phyloP scores from a whole-genome alignment of 192 early-diverging fungal species.

The Umbelopsis isabellina region DNA sequence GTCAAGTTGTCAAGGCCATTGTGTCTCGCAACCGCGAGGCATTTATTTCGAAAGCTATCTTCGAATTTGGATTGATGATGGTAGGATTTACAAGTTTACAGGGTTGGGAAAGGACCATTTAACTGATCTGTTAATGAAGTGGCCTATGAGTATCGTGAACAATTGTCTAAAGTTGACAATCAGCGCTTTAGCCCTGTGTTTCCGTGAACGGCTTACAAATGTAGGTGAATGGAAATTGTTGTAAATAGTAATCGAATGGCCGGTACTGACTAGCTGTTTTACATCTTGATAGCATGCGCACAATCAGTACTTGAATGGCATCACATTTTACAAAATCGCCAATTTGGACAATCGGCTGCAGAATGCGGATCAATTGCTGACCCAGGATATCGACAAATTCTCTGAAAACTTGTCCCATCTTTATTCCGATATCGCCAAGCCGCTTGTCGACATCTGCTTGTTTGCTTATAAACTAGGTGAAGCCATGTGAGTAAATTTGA shows the following conservation, averaged over 20 bases:
- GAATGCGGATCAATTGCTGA: slow-evolving; percentile 72
- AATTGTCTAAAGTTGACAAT: slow-evolving; percentile 64
- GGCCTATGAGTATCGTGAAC: slow-evolving; percentile 67
- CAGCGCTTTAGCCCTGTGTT: slow-evolving; percentile 56
- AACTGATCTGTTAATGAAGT: slow-evolving; percentile 36
- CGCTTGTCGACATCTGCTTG: slow-evolving; percentile 71
- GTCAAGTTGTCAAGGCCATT: slow-evolving; percentile 77
- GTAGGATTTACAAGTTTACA: slow-evolving; percentile 25
- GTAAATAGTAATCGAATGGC: not conserved
- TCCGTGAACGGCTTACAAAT: slow-evolving; percentile 61
- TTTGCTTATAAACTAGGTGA: slow-evolving; percentile 77
- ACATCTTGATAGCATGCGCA: slow-evolving; percentile 53
- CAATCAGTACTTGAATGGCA: slow-evolving; percentile 69
- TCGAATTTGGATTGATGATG: slow-evolving; percentile 73
- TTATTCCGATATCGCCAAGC: slow-evolving; percentile 79
- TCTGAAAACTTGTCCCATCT: slow-evolving; percentile 68
- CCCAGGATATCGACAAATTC: slow-evolving; percentile 76
- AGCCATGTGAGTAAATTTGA: slow-evolving; percentile 52
- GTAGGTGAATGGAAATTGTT: slow-evolving; percentile 22
- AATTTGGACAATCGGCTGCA: slow-evolving; percentile 81
- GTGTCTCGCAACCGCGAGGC: slow-evolving; percentile 63
- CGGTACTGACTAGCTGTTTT: too few relatives aligned
- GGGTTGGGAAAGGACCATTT: too few relatives aligned
- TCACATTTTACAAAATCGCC: slow-evolving; percentile 83
- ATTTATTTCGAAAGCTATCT: slow-evolving; percentile 62